phyloP scores from a whole-genome alignment of 768 basidiomycete species.

The Psilocybe cubensis region DNA sequence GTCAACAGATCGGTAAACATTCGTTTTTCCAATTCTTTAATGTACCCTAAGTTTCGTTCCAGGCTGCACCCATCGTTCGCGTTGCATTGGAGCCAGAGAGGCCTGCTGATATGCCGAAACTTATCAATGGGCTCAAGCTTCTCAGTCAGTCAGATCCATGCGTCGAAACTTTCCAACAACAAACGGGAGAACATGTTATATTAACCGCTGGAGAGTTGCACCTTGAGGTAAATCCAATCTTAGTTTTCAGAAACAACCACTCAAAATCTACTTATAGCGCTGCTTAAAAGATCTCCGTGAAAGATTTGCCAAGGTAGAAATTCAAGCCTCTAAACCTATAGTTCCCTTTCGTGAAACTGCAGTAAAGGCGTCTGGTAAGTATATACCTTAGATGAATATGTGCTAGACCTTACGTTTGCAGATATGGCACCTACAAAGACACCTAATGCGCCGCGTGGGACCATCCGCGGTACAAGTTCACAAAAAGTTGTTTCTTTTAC shows the following conservation, averaged over 20 bases:
- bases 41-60: background rate
- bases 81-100: slow-evolving; percentile 89
- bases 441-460: slow-evolving; percentile 71
- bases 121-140: slow-evolving; percentile 84
- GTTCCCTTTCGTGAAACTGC: slow-evolving; percentile 98
- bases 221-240: slow-evolving; percentile 67
- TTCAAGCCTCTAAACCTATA: slow-evolving; percentile 93
- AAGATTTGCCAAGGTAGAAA: slow-evolving; percentile 90
- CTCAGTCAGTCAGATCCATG: slow-evolving; percentile 96
- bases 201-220: slow-evolving; percentile 95
- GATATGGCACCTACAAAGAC: slow-evolving; percentile 91
- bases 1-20: slow-evolving; percentile 64
- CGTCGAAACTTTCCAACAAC: slow-evolving; percentile 95
- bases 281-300: slow-evolving; percentile 97
- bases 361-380: slow-evolving; percentile 71
- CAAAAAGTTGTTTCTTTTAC: slow-evolving; percentile 80
- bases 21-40: background rate
- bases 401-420: slow-evolving; percentile 26
- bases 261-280: slow-evolving; percentile 52
- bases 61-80: slow-evolving; percentile 92
- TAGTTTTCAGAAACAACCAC: background rate
- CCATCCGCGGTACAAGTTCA: slow-evolving; percentile 68
- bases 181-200: slow-evolving; percentile 97
- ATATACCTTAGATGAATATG: background rate
- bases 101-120: slow-evolving; percentile 86